Percentiles rank a stretch among this genome's conserved stretches.
These are phyloP conservation scores for Chenopodium album DNA, from an alignment of 148 eudicot species.

Conservation along the genomic window DNA sequence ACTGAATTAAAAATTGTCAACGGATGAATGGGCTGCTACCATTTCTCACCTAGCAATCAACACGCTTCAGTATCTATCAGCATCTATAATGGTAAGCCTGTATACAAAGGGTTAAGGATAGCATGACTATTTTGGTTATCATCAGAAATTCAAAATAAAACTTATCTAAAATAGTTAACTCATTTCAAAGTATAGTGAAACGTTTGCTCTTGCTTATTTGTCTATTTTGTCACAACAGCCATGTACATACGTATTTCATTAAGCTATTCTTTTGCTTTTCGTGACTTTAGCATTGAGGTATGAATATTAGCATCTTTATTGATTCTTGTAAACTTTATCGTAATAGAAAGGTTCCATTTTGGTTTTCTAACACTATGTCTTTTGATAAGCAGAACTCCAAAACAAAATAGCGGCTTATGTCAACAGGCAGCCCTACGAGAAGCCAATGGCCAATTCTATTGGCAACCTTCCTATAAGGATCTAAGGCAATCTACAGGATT, in stretches of 20 bases:
- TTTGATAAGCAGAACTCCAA: neutral
- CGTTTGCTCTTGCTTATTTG: neutral
- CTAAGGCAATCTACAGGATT: neutral
- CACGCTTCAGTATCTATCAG: too few species aligned
- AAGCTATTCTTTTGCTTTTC: neutral
- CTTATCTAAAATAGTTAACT: neutral
- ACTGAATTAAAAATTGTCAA: too few species aligned
- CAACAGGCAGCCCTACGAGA: neutral
- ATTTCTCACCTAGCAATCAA: too few species aligned
- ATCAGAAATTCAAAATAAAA: too few species aligned
- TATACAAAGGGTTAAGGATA: too few species aligned
- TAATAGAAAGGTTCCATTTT: neutral
- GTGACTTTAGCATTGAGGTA: neutral
- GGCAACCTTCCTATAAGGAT: neutral
- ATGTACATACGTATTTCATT: neutral
- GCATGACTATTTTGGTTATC: too few species aligned
- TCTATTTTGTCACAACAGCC: neutral
- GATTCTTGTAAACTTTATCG: neutral
- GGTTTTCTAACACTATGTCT: neutral
- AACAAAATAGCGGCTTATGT: neutral
- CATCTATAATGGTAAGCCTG: too few species aligned
- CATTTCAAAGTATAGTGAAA: neutral
- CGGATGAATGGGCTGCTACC: too few species aligned
- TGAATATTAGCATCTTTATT: neutral
- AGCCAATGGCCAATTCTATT: neutral